Evolutionary conservation across 2,329 filamentous ascomycete genomes (phyloP).

Genomic region (Camillea tinctor): DNA sequence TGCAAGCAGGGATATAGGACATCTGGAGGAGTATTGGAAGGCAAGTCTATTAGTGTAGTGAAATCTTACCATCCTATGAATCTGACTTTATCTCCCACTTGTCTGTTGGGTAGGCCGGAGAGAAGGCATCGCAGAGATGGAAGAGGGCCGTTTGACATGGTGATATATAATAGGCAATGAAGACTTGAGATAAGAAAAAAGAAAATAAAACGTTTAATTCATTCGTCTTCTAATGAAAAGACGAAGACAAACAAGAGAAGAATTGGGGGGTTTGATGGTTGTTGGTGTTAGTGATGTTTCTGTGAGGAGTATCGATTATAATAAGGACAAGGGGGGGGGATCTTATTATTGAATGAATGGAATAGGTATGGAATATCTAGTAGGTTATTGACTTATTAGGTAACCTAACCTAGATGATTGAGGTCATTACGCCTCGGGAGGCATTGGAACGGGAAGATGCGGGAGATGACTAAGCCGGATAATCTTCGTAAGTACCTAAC

Average conservation of each 20-base stretch:
- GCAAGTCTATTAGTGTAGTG: background rate
- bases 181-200: background rate
- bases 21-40: background rate
- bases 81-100: conserved; percentile 74
- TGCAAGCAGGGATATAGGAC: background rate
- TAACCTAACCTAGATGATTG: too few relatives aligned
- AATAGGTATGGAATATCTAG: too few relatives aligned
- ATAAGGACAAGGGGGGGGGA: background rate
- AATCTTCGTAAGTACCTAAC: conserved; percentile 9
- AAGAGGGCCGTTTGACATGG: conserved; percentile 58
- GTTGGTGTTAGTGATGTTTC: too few relatives aligned
- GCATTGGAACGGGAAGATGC: background rate
- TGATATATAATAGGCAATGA: background rate
- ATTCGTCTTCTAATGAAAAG: background rate
- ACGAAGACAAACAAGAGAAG: background rate
- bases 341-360: background rate
- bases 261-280: background rate
- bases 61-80: conserved; percentile 82
- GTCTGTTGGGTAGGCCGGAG: conserved; percentile 52
- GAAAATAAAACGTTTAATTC: background rate
- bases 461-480: conserved; percentile 5
- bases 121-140: conserved; percentile 67
- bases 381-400: too few relatives aligned
- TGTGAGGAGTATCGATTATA: background rate
- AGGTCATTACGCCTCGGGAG: too few relatives aligned